Conservation (phyloP, 192 early-diverging fungal species). For the Backusella sp. region DNA sequence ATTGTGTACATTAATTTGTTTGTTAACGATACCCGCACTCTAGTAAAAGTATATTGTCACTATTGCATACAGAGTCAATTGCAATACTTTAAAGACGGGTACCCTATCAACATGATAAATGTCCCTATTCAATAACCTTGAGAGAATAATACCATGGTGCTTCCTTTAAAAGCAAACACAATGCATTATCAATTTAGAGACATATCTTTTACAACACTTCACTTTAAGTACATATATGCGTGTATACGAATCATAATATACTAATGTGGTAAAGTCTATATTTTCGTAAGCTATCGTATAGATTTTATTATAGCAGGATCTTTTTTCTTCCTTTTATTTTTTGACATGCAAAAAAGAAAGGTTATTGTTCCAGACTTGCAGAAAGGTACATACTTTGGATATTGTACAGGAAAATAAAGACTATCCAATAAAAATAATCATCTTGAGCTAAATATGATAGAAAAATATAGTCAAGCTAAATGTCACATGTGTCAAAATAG, state of each 20-base stretch:
- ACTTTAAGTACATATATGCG: not conserved
- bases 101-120: no score
- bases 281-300: not conserved
- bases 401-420: not conserved
- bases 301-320: not conserved
- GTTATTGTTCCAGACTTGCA: not conserved
- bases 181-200: not conserved
- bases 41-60: not conserved
- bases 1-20: not conserved
- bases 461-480: not conserved
- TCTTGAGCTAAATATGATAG: not conserved
- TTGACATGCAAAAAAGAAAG: not conserved
- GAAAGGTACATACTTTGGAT: not conserved
- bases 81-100: not conserved
- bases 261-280: not conserved
- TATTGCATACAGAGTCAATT: not conserved
- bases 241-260: not conserved
- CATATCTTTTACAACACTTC: not conserved
- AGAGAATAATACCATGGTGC: not conserved
- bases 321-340: not conserved
- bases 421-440: not conserved
- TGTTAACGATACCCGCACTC: not conserved
- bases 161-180: not conserved
- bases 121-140: not conserved
- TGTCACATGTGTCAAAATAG: not conserved